A percentile compares a stretch with the other conserved stretches of the same genome.
Evolutionary conservation across 1,139 yeast genomes (phyloP).

Genomic region (Komagataea norvegica): DNA sequence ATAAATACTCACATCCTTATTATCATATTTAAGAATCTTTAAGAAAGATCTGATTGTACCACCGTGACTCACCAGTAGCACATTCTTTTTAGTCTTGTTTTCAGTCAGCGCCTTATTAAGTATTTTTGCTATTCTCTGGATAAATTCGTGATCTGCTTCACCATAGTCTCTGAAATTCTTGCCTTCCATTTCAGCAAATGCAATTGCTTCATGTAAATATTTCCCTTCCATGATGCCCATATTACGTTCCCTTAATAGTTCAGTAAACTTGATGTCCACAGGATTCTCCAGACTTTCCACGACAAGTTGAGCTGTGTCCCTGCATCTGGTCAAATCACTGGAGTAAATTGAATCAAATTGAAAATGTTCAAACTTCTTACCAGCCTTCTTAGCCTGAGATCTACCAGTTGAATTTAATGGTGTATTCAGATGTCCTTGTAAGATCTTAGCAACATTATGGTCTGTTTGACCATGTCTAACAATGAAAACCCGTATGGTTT

Average conservation of each 20-base stretch:
- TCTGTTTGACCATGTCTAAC: constrained; percentile 83
- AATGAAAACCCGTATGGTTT: constrained; percentile 49
- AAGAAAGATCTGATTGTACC: constrained; percentile 70
- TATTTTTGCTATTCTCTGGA: constrained; percentile 45
- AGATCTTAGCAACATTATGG: constrained; percentile 56
- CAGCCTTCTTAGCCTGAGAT: constrained; percentile 51
- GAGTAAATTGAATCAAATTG: constrained; percentile 49
- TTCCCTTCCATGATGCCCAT: constrained; percentile 85
- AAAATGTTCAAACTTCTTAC: constrained; percentile 35
- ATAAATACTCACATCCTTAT: constrained; percentile 48
- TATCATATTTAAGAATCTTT: constrained; percentile 37
- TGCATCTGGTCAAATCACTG: constrained; percentile 61
- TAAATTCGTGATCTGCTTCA: constrained; percentile 46
- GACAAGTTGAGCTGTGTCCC: constrained; percentile 32
- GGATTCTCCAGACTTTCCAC: constrained; percentile 13
- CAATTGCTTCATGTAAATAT: constrained; percentile 61
- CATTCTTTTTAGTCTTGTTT: constrained; percentile 39
- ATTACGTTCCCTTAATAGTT: constrained; percentile 60
- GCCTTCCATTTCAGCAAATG: constrained; percentile 46
- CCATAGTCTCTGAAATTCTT: constrained; percentile 47
- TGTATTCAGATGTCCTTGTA: constrained; percentile 70
- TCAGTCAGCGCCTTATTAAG: constrained; percentile 42
- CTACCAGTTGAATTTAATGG: constrained; percentile 55
- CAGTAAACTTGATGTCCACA: constrained; percentile 23
- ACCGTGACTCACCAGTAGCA: constrained; percentile 76